phyloP scores from a whole-genome alignment of 2,329 filamentous ascomycete genomes.

The Botrytis pseudocinerea region DNA sequence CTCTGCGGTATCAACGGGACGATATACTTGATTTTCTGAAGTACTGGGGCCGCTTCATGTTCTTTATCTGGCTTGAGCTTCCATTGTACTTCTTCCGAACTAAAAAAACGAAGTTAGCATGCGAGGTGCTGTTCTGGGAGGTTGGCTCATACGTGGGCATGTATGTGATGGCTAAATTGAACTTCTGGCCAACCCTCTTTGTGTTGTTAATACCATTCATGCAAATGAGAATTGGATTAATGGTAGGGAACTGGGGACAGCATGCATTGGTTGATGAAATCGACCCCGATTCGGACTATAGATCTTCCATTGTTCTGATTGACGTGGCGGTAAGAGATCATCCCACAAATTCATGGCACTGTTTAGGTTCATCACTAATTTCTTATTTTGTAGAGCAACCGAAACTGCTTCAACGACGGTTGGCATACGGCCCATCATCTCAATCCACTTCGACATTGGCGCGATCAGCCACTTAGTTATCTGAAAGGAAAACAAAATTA shows the following conservation, averaged over 20 bases:
- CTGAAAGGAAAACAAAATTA: slow-evolving; percentile 69
- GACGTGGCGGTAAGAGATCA: slow-evolving; percentile 66
- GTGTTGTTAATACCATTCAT: slow-evolving; percentile 66
- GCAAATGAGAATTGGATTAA: slow-evolving; percentile 68
- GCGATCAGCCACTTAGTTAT: slow-evolving; percentile 75
- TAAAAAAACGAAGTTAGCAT: slow-evolving; percentile 54
- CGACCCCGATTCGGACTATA: slow-evolving; percentile 74
- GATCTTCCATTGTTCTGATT: slow-evolving; percentile 76
- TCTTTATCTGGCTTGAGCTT: slow-evolving; percentile 73
- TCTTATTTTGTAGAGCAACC: slow-evolving; percentile 61
- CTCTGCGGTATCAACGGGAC: slow-evolving; percentile 75
- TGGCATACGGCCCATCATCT: slow-evolving; percentile 82
- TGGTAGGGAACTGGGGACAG: slow-evolving; percentile 84
- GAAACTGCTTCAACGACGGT: slow-evolving; percentile 80
- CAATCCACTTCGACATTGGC: slow-evolving; percentile 77
- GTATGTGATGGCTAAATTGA: slow-evolving; percentile 52
- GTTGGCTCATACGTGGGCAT: slow-evolving; percentile 58
- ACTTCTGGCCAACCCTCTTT: slow-evolving; percentile 55
- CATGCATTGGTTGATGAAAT: slow-evolving; percentile 77
- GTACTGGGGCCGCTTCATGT: slow-evolving; percentile 72
- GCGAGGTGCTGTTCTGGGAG: slow-evolving; percentile 63
- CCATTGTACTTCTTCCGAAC: slow-evolving; percentile 71
- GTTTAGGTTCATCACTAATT: slow-evolving; percentile 22
- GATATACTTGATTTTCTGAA: slow-evolving; percentile 63
- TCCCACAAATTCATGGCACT: slow-evolving; percentile 5